Evolutionary conservation across 129 eudicot genomes (phyloP).

Genomic region (Deinandra increscens): DNA sequence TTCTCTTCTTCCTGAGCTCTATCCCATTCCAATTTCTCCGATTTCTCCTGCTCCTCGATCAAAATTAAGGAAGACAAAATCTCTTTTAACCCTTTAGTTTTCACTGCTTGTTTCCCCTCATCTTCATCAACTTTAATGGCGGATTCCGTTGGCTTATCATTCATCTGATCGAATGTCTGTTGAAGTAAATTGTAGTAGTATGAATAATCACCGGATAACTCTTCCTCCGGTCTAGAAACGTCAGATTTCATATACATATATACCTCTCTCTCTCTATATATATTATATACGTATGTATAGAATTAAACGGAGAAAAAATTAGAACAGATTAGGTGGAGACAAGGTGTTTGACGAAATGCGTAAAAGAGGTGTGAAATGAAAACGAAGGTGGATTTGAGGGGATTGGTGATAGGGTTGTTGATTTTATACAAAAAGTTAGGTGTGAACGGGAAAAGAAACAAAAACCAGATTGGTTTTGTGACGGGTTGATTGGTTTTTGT

Average conservation of each 20-base stretch:
- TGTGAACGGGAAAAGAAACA: conserved; percentile 17
- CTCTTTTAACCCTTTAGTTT: conserved; percentile 65
- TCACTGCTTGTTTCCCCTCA: conserved; percentile 31
- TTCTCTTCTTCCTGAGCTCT: conserved; percentile 44
- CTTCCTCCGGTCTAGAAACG: conserved; percentile 6
- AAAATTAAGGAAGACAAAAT: conserved; percentile 59
- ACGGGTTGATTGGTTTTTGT: conserved; percentile 19
- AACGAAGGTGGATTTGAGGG: not conserved
- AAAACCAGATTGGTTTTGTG: conserved; percentile 18
- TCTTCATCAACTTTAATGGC: conserved; percentile 15
- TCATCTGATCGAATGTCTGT: conserved; percentile 47
- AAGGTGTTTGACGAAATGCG: conserved; percentile 55
- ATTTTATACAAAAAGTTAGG: conserved; percentile 9
- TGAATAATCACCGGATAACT: conserved; percentile 29
- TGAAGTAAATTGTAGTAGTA: conserved; percentile 33
- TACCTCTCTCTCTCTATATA: no score
- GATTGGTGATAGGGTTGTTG: not conserved
- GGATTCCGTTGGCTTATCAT: conserved; percentile 28
- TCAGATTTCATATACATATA: conserved; percentile 33
- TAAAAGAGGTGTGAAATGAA: conserved; percentile 49
- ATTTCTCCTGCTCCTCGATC: conserved; percentile 81
- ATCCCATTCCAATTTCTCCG: conserved; percentile 45
- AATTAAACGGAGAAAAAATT: no score
- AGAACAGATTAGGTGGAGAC: conserved; percentile 10
- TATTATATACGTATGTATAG: no score